These are phyloP conservation scores for Durio zibethinus DNA, from an alignment of 345 rosid genomes.

Conservation along the genomic window DNA sequence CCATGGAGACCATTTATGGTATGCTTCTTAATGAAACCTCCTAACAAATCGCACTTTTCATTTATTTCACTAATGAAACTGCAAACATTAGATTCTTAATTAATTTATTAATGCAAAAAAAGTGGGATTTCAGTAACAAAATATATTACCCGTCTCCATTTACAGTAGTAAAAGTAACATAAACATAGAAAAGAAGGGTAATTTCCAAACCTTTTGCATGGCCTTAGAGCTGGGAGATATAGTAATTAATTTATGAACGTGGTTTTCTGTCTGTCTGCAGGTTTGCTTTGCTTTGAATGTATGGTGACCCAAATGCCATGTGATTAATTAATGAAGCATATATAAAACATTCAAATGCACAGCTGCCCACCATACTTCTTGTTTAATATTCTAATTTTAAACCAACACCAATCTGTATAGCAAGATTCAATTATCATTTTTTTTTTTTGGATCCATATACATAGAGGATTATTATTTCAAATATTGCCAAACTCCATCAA, in stretches of 20 bases:
- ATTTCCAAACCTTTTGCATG: neutral
- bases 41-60: neutral
- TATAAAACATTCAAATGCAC: neutral
- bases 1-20: neutral
- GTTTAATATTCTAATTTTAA: neutral
- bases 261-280: neutral
- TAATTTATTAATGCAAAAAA: neutral
- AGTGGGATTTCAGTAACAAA: neutral
- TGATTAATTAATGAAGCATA: conserved; percentile 10
- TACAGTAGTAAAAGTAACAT: neutral
- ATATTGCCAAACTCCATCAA: no score
- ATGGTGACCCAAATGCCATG: neutral
- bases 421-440: neutral
- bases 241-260: neutral
- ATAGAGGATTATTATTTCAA: neutral
- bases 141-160: neutral
- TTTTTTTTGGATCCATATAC: neutral
- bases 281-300: conserved; percentile 4
- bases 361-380: neutral
- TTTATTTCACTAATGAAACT: neutral
- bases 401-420: neutral
- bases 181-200: no score
- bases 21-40: neutral
- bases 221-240: neutral
- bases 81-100: neutral